phyloP scores from a whole-genome alignment of 2,329 filamentous ascomycete genomes.

The Oidium heveae region DNA sequence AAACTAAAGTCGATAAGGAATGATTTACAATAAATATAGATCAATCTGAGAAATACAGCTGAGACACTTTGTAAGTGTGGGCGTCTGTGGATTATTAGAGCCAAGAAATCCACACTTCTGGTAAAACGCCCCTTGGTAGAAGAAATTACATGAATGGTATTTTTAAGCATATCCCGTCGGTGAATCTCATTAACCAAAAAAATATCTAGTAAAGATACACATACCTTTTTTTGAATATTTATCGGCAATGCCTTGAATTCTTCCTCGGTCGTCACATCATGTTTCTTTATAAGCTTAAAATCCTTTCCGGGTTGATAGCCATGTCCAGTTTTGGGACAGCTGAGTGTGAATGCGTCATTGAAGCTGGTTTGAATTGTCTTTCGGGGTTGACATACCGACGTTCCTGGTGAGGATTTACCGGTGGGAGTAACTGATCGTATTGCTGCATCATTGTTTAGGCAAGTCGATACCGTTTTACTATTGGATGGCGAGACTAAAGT shows the following conservation, averaged over 20 bases:
- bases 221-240: conserved; percentile 26
- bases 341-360: conserved; percentile 9
- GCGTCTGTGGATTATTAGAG: background rate
- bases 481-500: background rate
- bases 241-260: conserved; percentile 25
- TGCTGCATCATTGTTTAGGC: background rate
- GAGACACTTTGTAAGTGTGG: background rate
- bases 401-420: background rate
- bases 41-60: background rate
- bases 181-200: too few species aligned
- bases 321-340: conserved; percentile 6
- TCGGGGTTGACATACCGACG: conserved; percentile 4
- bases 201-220: conserved; percentile 9
- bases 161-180: background rate
- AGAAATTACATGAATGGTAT: background rate
- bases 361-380: conserved; percentile 9
- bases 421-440: background rate
- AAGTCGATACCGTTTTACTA: background rate
- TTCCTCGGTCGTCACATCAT: conserved; percentile 15
- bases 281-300: conserved; percentile 12
- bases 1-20: background rate
- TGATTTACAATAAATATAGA: background rate
- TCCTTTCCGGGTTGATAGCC: conserved; percentile 9
- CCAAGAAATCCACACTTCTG: background rate
- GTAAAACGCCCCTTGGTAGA: background rate